Percentiles rank a stretch among this genome's conserved stretches.
phyloP scores from a whole-genome alignment of 225 moss, liverwort and hornwort species.

The Asterella californica region DNA sequence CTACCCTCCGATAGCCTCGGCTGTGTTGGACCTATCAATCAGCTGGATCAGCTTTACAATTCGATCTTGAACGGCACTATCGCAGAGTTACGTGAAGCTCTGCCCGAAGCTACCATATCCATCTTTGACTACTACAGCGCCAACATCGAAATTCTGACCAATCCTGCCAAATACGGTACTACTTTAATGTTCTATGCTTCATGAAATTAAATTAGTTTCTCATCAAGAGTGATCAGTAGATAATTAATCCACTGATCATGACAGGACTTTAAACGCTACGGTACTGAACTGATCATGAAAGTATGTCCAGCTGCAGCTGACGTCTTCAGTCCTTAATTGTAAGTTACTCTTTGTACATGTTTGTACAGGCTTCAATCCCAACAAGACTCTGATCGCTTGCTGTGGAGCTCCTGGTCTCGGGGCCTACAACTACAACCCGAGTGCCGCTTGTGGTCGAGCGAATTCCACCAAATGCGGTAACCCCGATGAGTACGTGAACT shows the following conservation, averaged over 20 bases:
- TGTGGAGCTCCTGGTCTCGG: constrained; percentile 28
- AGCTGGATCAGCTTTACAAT: too few species aligned
- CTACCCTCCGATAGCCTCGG: too few species aligned
- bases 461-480: too few species aligned
- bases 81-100: not conserved
- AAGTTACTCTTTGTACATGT: not conserved
- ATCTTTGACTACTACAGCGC: too few species aligned
- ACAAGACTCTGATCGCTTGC: constrained; percentile 21
- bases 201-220: not conserved
- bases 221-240: not conserved
- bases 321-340: not conserved
- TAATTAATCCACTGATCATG: not conserved
- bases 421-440: constrained; percentile 25
- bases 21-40: too few species aligned
- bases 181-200: not conserved
- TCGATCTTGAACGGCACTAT: too few species aligned
- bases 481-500: too few species aligned
- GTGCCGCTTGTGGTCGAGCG: constrained; percentile 17
- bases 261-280: not conserved
- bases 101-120: too few species aligned
- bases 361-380: constrained; percentile 27
- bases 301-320: not conserved
- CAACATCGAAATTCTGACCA: too few species aligned
- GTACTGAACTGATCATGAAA: not conserved
- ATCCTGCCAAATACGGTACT: not conserved